These are phyloP conservation scores for Chaetomium fimeti DNA, from an alignment of 495 filamentous ascomycete species.

Conservation along the genomic window DNA sequence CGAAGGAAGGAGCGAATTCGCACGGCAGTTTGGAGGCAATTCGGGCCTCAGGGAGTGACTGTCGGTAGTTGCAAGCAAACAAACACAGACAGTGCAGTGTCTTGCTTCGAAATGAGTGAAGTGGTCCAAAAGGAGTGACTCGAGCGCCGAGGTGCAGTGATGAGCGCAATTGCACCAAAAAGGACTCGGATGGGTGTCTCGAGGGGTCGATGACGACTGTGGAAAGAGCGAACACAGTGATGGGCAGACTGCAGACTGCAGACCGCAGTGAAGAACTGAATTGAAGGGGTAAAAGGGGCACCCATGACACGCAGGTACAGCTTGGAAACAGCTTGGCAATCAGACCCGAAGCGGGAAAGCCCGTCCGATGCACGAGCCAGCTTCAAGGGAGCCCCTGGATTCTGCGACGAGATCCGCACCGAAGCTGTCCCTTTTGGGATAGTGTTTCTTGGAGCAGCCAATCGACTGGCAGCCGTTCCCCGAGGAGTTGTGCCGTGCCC, in stretches of 20 bases:
- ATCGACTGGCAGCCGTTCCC: background rate
- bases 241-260: background rate
- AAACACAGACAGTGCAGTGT: background rate
- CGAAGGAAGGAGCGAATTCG: conserved; percentile 15
- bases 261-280: background rate
- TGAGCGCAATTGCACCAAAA: background rate
- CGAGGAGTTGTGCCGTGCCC: background rate
- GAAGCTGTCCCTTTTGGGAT: background rate
- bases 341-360: conserved; percentile 20
- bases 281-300: conserved; percentile 18
- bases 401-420: conserved; percentile 9
- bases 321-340: conserved; percentile 10
- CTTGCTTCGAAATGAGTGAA: conserved; percentile 8
- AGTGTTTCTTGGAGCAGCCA: background rate
- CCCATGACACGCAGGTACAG: conserved; percentile 8
- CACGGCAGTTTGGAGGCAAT: background rate
- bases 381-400: conserved; percentile 4
- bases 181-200: background rate
- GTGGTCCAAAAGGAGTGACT: conserved; percentile 18
- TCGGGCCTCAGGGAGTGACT: background rate
- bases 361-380: conserved; percentile 20
- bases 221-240: conserved; percentile 5
- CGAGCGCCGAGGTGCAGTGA: conserved; percentile 2
- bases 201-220: conserved; percentile 11
- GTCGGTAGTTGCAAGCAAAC: background rate